These are phyloP conservation scores for Trichoderma erinaceum DNA, from an alignment of 495 filamentous ascomycete genomes.

Conservation along the genomic window DNA sequence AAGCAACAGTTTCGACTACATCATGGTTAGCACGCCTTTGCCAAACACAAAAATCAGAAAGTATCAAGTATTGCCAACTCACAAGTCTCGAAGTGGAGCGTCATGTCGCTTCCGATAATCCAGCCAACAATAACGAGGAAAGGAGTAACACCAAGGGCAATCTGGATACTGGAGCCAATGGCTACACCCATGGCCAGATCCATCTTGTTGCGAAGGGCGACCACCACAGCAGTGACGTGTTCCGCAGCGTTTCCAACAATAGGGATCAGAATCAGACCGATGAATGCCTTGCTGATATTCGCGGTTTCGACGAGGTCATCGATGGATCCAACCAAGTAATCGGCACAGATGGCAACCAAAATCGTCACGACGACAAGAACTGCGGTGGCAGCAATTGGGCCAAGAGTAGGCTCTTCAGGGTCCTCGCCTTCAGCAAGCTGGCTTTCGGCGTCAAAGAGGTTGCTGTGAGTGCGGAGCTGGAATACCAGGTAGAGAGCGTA, in stretches of 20 bases:
- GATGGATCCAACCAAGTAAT: conserved; percentile 90
- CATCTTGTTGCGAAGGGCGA: conserved; percentile 95
- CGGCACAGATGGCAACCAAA: conserved; percentile 83
- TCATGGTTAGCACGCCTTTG: conserved; percentile 17
- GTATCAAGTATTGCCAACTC: conserved; percentile 21
- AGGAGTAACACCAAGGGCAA: conserved; percentile 87
- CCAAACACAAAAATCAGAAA: not conserved
- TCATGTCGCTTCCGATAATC: conserved; percentile 74
- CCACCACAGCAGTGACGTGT: conserved; percentile 90
- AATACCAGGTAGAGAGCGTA: conserved; percentile 90
- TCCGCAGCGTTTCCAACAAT: conserved; percentile 98
- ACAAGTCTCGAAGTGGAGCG: conserved; percentile 75
- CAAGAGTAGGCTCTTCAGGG: conserved; percentile 50
- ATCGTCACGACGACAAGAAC: conserved; percentile 74
- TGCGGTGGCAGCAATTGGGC: conserved; percentile 62
- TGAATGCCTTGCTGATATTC: conserved; percentile 90
- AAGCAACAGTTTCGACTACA: conserved; percentile 83
- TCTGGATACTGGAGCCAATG: conserved; percentile 89
- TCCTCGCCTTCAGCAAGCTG: conserved; percentile 31
- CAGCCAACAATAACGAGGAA: conserved; percentile 88
- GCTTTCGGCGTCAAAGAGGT: conserved; percentile 68
- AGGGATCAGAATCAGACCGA: conserved; percentile 89
- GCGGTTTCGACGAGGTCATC: conserved; percentile 77
- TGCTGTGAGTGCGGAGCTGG: conserved; percentile 75
- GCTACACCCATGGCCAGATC: conserved; percentile 92